Conservation (phyloP, 306 rosid genomes). For the Vigna reflexopilosa region DNA sequence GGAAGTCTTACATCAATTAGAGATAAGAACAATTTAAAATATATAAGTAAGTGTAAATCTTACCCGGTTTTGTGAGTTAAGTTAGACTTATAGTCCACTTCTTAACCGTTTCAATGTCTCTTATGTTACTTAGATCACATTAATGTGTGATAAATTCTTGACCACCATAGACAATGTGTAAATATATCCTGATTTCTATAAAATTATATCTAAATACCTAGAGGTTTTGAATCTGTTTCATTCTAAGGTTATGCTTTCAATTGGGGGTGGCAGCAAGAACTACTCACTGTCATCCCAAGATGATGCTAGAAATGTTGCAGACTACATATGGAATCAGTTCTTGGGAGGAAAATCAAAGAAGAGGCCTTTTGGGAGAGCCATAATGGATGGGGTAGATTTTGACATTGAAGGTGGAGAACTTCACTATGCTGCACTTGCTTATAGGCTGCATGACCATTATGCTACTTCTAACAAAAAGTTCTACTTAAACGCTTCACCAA, state of each 20-base stretch:
- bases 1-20: no score
- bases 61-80: no score
- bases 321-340: constrained; percentile 57
- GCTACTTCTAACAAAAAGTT: constrained; percentile 18
- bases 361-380: constrained; percentile 59
- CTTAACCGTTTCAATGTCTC: no score
- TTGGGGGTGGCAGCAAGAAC: constrained; percentile 49
- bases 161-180: no score
- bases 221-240: neutral
- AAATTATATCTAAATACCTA: neutral
- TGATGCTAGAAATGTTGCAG: constrained; percentile 50
- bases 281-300: constrained; percentile 55
- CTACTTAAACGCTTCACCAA: constrained; percentile 61
- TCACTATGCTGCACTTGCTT: constrained; percentile 42
- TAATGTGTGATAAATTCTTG: no score
- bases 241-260: constrained; percentile 49
- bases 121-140: no score
- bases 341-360: constrained; percentile 55
- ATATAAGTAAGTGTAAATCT: no score
- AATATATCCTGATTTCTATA: neutral
- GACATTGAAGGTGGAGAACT: constrained; percentile 52
- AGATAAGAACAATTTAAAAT: no score
- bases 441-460: constrained; percentile 39
- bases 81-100: no score
- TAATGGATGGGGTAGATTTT: constrained; percentile 65